A percentile compares a stretch with the other conserved stretches of the same genome.
phyloP scores from a whole-genome alignment of 2,329 filamentous ascomycete genomes.

The Trichoderma lentiforme region DNA sequence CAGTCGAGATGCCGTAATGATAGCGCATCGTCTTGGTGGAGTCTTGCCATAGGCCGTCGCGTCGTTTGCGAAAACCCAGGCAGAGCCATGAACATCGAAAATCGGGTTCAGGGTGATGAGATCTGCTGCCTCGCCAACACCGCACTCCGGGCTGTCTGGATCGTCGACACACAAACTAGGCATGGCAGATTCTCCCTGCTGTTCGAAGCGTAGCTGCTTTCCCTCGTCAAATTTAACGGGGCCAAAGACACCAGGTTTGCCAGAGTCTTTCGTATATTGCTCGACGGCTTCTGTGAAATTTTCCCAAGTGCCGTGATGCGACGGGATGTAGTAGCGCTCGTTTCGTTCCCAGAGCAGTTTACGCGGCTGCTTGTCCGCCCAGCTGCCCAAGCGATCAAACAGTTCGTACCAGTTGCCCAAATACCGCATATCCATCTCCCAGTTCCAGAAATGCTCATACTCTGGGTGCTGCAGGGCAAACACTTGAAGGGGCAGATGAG shows the following conservation, averaged over 20 bases:
- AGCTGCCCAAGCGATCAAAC: slow-evolving; percentile 63
- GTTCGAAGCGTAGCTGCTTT: slow-evolving; percentile 47
- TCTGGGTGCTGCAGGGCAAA: slow-evolving; percentile 62
- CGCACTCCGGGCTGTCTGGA: slow-evolving; percentile 52
- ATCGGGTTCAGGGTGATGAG: slow-evolving; percentile 75
- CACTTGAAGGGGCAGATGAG: slow-evolving; percentile 61
- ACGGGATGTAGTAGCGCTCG: slow-evolving; percentile 72
- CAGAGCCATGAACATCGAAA: slow-evolving; percentile 67
- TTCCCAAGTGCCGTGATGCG: slow-evolving; percentile 66
- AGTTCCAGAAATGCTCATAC: slow-evolving; percentile 67
- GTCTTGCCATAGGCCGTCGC: slow-evolving; percentile 64
- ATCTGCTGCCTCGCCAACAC: slow-evolving; percentile 69
- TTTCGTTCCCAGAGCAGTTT: slow-evolving; percentile 75
- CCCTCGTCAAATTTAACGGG: slow-evolving; percentile 54
- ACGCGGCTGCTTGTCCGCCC: slow-evolving; percentile 65
- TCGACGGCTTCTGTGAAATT: slow-evolving; percentile 66
- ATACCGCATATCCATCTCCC: slow-evolving; percentile 66
- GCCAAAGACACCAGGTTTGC: slow-evolving; percentile 63
- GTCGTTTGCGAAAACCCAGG: slow-evolving; percentile 70
- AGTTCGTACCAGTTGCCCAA: slow-evolving; percentile 69
- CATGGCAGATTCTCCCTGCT: slow-evolving; percentile 50
- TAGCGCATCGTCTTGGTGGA: slow-evolving; percentile 64
- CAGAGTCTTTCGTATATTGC: slow-evolving; percentile 53
- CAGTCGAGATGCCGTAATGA: slow-evolving; percentile 68
- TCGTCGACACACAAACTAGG: slow-evolving; percentile 54